Base-by-base conservation (phyloP, 345 rosid species). In the Anastatica hierochuntica region DNA sequence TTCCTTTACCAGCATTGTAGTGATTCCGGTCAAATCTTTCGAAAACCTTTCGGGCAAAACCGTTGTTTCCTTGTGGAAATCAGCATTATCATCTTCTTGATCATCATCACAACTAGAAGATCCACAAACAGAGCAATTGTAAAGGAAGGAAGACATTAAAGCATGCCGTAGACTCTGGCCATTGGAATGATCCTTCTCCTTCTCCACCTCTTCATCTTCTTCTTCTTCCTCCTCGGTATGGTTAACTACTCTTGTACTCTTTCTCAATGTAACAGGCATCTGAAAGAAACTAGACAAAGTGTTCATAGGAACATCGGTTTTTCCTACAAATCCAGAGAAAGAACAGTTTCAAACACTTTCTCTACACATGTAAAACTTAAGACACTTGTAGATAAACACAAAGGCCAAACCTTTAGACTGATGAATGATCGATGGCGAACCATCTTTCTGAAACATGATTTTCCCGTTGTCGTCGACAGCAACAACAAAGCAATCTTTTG, bases 391-490 rank as follows among this genome's bases (percentile, higher is more conserved):
- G 38, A 21, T 15, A 5, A 14, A 59, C 33, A 17, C 24, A 39
- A 38, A 45, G 12, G 13, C 2, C 17, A 14, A 42, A 85, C 95
- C 92, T 74, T 71, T 64, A 10, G 77, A 66, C 31, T 36, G 67
- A 41, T 24, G 31, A 56, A 18, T 43, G 52, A 37, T 60, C 7
- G 66, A 49, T 30, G 77, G 54, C 26, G 73, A 63, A 19, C 79
- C 79, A 51, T 83, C 87, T 73, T 74, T 79, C 56, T 79, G 82
- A 73, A 63, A 88, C 45, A 79, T 54, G 43, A 88, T 51, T 73
- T 81, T 92, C 38, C 95, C 94, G 45, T 79, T 78, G 51, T 68
- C 64, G 51, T 68, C 64, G 16, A 88, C 84, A n/a, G 97, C 94
- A 33, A 79, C 49, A 56, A 92, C 78, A 33, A 77, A 81, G 14